Conservation (phyloP, 371 early-diverging fungal genomes). For the Sporodiniella umbellata region DNA sequence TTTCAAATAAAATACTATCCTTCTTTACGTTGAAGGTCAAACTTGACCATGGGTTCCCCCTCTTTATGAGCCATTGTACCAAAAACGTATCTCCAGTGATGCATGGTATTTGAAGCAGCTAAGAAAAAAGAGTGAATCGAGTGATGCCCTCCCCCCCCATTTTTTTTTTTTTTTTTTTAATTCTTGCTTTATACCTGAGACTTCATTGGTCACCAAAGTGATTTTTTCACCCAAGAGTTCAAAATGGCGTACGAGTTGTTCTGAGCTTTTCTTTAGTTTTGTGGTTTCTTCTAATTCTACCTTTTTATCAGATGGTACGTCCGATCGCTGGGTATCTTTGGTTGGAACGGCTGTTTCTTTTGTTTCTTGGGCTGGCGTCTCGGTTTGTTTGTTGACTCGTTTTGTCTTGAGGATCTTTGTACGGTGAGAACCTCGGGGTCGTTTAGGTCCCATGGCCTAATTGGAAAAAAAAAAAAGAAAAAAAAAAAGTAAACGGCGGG, state of each 20-base stretch:
- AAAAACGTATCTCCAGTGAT: background rate
- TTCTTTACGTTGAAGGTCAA: background rate
- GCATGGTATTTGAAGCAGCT: background rate
- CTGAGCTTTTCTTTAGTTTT: background rate
- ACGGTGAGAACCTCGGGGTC: no score
- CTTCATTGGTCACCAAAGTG: no score
- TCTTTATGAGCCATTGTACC: background rate
- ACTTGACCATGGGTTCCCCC: background rate
- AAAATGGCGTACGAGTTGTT: background rate
- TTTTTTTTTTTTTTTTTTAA: background rate
- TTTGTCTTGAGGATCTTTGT: background rate
- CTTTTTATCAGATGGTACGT: background rate
- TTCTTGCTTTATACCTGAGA: no score
- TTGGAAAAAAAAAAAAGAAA: background rate
- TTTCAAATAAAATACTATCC: no score
- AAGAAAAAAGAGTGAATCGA: background rate
- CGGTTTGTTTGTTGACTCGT: background rate
- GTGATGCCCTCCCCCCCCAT: background rate
- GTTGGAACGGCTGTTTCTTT: background rate
- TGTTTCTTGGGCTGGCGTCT: background rate
- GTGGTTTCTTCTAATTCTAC: background rate
- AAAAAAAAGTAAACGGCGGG: background rate
- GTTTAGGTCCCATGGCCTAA: background rate
- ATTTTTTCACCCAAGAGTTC: background rate
- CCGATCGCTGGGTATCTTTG: background rate